Base-by-base conservation (phyloP, 2,329 filamentous ascomycete genomes). In the Penicillium sp. region DNA sequence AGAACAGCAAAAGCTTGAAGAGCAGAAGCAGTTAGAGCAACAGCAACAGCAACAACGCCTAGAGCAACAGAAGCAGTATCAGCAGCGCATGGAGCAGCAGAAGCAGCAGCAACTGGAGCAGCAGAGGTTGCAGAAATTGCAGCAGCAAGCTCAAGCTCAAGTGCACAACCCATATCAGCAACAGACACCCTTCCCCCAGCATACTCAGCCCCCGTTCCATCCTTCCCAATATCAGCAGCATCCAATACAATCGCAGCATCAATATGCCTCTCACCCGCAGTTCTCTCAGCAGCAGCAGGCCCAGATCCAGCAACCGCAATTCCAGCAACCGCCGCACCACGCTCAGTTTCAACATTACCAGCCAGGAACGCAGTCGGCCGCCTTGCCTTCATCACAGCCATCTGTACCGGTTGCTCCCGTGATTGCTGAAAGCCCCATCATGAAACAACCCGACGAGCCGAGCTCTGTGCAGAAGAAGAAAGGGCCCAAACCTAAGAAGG, bases 131-230 rank as follows among this genome's bases (percentile, higher is more conserved):
- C 56, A 54, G 29, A 61, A 60, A 35, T 52, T 60, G 22, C 57
- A 60, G 42, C 49, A 53, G 31, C 58, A 61, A 31, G 49, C 50
- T 13, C 58, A 61, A 31, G 49, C 50, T 13, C 59, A 63, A 43
- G 52, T 47, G 7, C 62, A 63, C 44, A 55, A 62, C 37, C 46
- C 57, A 25, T 63, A 61, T 14, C 59, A 64, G 30, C 56, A 59
- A 27, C 48, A 54, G n/a, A 54, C 57, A 34, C 53, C 56, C 6
- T 62, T 60, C 30, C 19, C 42, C 4, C 54, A 57, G 22, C 58
- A 57, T 19, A 16, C 56, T 16, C 59, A 62, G 36, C 14, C 56
- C 33, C 52, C 55, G 12, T 62, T 60, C 52, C 58, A 61, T 14
- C 52, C 40, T 35, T 37, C 43, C 37, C 60, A 60, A 42, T 58